phyloP scores from a whole-genome alignment of 2,329 filamentous ascomycete genomes.

The Aspergillus pseudoglaucus region DNA sequence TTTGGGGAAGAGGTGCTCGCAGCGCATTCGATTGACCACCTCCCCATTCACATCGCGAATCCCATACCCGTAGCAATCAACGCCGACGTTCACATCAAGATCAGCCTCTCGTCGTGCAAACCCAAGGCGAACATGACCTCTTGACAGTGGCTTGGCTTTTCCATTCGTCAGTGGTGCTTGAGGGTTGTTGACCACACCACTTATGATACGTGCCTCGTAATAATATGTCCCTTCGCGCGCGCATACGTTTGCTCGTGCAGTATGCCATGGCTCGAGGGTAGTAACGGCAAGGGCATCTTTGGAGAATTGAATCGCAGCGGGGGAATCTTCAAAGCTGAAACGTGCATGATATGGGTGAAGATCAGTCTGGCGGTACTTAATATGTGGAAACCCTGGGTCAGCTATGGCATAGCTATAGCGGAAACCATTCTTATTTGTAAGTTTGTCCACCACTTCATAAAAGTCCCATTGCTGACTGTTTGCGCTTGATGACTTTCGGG shows the following conservation, averaged over 20 bases:
- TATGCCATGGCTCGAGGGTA: conserved; percentile 87
- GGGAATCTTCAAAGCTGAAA: conserved; percentile 88
- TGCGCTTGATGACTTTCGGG: conserved; percentile 28
- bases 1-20: conserved; percentile 78
- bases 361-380: conserved; percentile 87
- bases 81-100: conserved; percentile 57
- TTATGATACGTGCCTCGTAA: conserved; percentile 86
- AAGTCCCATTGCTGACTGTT: conserved; percentile 35
- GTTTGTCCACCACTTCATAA: conserved; percentile 41
- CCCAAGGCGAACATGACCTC: conserved; percentile 44
- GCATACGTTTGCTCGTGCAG: conserved; percentile 82
- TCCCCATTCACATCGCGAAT: conserved; percentile 85
- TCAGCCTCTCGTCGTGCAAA: conserved; percentile 43
- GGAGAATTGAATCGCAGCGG: conserved; percentile 77
- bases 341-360: conserved; percentile 74
- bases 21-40: conserved; percentile 86
- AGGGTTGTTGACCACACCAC: conserved; percentile 47
- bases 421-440: conserved; percentile 65
- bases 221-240: conserved; percentile 86
- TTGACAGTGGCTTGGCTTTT: conserved; percentile 18
- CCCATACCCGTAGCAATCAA: conserved; percentile 94
- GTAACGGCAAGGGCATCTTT: conserved; percentile 69
- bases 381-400: conserved; percentile 78
- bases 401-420: conserved; percentile 88
- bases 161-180: conserved; percentile 15